These are phyloP conservation scores for Mrakia blollopis DNA, from an alignment of 768 basidiomycete species.

Conservation along the genomic window DNA sequence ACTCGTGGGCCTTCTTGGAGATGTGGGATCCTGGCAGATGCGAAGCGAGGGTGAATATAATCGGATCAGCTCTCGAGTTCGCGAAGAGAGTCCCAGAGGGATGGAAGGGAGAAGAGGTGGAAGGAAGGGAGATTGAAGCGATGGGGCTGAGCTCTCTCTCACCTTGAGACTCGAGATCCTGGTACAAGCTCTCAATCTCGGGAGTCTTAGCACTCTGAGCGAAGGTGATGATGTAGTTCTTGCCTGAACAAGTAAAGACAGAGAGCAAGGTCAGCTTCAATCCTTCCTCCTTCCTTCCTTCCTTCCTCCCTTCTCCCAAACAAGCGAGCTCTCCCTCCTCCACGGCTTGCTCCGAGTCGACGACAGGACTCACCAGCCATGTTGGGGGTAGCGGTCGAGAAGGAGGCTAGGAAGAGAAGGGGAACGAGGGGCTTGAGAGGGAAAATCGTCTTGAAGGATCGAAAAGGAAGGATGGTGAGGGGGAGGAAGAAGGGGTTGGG, in stretches of 20 bases:
- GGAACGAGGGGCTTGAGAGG: slow-evolving; percentile 1
- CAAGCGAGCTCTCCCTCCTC: background rate
- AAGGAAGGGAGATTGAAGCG: background rate
- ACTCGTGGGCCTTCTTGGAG: slow-evolving; percentile 3
- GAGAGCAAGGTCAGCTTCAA: background rate
- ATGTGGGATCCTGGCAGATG: background rate
- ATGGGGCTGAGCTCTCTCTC: background rate
- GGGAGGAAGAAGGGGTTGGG: background rate
- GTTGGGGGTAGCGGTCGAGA: background rate
- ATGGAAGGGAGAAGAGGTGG: background rate
- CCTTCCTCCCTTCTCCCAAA: too few species aligned
- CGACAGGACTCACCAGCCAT: slow-evolving; percentile 1
- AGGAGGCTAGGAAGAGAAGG: slow-evolving; percentile 1
- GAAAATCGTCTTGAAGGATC: background rate
- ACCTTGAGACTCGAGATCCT: slow-evolving; percentile 16
- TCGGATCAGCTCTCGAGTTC: background rate
- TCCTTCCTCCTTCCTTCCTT: too few species aligned
- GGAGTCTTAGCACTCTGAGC: slow-evolving; percentile 2
- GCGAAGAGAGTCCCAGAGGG: background rate
- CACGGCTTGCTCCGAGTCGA: background rate
- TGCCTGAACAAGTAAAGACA: background rate
- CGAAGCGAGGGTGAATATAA: background rate
- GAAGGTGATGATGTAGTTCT: slow-evolving; percentile 29
- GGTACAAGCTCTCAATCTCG: slow-evolving; percentile 19
- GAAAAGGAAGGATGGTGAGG: background rate